Percentiles rank a stretch among this genome's conserved stretches.
Evolutionary conservation across 768 basidiomycete species (phyloP).

Genomic region (Boletellus emodensis): DNA sequence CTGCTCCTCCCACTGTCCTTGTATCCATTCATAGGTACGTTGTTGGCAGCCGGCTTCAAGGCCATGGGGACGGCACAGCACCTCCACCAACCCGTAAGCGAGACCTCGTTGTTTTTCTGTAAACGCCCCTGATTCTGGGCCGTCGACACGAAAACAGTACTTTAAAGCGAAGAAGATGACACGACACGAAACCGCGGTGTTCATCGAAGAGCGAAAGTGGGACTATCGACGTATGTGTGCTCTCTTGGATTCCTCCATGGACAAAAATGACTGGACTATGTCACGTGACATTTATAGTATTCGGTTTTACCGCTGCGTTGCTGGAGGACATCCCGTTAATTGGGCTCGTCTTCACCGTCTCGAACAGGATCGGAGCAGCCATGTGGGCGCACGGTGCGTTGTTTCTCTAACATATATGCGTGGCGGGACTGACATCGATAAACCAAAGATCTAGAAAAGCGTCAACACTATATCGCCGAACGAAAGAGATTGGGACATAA

Average conservation of each 20-base stretch:
- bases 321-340: conserved; percentile 79
- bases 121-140: not conserved
- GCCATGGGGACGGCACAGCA: conserved; percentile 62
- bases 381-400: conserved; percentile 85
- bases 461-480: conserved; percentile 44
- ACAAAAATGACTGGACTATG: not conserved
- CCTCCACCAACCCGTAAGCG: conserved; percentile 63
- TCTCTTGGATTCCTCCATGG: no score
- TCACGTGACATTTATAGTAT: conserved; percentile 42
- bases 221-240: conserved; percentile 64
- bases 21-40: conserved; percentile 65
- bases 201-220: conserved; percentile 88
- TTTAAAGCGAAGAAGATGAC: conserved; percentile 85
- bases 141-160: conserved; percentile 46
- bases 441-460: conserved; percentile 57
- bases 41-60: conserved; percentile 60
- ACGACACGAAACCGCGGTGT: conserved; percentile 59
- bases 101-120: not conserved
- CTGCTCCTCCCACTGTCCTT: conserved; percentile 60
- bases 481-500: not conserved
- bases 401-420: no score
- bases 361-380: conserved; percentile 86
- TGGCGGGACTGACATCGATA: not conserved
- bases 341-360: conserved; percentile 78
- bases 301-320: conserved; percentile 81